These are phyloP conservation scores for Phytophthora sojae DNA, from an alignment of 352 stramenopile genomes.

Conservation along the genomic window DNA sequence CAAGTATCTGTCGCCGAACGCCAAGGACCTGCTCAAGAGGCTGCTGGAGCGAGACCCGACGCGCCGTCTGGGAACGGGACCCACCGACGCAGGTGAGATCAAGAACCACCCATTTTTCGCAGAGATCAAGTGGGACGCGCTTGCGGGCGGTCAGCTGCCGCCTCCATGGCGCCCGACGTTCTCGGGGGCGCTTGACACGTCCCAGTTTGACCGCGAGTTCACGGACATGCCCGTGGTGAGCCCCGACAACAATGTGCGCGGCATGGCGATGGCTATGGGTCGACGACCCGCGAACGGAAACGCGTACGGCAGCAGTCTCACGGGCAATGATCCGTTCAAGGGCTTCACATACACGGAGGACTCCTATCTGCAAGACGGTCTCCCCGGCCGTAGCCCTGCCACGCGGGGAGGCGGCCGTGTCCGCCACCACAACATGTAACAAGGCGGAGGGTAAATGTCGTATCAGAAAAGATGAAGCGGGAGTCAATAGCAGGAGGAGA, in stretches of 20 bases:
- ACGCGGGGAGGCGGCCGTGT: slow-evolving; percentile 31
- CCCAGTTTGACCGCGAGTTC: slow-evolving; percentile 98
- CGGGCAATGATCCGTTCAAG: slow-evolving; percentile 81
- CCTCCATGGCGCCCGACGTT: slow-evolving; percentile 95
- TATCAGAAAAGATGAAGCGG: slow-evolving; percentile 20
- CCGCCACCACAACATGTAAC: slow-evolving; percentile 47
- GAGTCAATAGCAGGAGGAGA: slow-evolving; percentile 32
- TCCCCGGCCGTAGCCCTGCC: slow-evolving; percentile 42
- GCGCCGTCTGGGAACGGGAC: slow-evolving; percentile 92
- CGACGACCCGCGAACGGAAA: slow-evolving; percentile 48
- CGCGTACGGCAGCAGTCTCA: slow-evolving; percentile 60
- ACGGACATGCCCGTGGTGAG: slow-evolving; percentile 97
- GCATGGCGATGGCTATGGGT: slow-evolving; percentile 61
- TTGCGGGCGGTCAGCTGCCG: slow-evolving; percentile 65
- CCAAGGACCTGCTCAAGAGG: slow-evolving; percentile 88
- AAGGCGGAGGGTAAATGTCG: slow-evolving; percentile 10
- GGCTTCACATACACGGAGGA: slow-evolving; percentile 90
- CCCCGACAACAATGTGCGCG: slow-evolving; percentile 81
- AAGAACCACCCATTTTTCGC: slow-evolving; percentile 86
- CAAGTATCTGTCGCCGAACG: slow-evolving; percentile 90
- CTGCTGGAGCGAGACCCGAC: slow-evolving; percentile 96
- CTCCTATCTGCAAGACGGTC: slow-evolving; percentile 72
- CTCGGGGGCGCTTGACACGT: slow-evolving; percentile 95
- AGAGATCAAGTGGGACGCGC: slow-evolving; percentile 80
- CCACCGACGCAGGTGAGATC: slow-evolving; percentile 79